These are phyloP conservation scores for Uncinocarpus reesii DNA, from an alignment of 2,329 filamentous ascomycete genomes.

Conservation along the genomic window DNA sequence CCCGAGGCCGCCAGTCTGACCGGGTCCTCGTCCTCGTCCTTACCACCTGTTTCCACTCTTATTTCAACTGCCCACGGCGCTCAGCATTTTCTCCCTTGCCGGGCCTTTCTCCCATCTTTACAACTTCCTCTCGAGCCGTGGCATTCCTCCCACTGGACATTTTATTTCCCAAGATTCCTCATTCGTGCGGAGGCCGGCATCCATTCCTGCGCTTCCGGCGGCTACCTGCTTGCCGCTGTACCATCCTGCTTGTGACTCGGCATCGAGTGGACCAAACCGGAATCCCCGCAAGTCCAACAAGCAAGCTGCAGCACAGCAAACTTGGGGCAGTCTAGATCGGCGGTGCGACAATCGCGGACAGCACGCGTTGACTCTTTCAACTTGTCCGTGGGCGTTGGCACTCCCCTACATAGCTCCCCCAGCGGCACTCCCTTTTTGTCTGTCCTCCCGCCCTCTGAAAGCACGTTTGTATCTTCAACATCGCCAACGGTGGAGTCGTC, in stretches of 20 bases:
- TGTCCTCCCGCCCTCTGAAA: not conserved
- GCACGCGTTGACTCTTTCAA: not conserved
- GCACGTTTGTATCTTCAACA: not conserved
- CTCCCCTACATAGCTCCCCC: not conserved
- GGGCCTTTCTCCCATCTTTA: too few species aligned
- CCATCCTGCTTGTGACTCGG: constrained; percentile 5
- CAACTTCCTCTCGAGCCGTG: too few species aligned
- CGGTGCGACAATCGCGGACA: constrained; percentile 4
- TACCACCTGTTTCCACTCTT: not conserved
- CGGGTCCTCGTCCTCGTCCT: not conserved
- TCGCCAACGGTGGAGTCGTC: constrained; percentile 11
- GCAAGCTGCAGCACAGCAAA: constrained; percentile 12
- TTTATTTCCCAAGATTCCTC: not conserved
- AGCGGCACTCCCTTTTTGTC: not conserved
- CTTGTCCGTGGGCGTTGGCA: constrained; percentile 1
- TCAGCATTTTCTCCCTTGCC: not conserved
- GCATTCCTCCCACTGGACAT: not conserved
- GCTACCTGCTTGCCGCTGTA: constrained; percentile 8
- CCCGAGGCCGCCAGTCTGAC: not conserved
- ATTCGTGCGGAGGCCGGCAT: constrained; percentile 6
- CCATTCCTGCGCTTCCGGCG: constrained; percentile 8
- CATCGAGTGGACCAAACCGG: not conserved
- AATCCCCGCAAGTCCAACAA: constrained; percentile 5
- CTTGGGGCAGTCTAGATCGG: constrained; percentile 7
- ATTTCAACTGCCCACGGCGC: not conserved